phyloP scores from a whole-genome alignment of 2,329 filamentous ascomycete genomes.

The Beauveria rudraprayagi region DNA sequence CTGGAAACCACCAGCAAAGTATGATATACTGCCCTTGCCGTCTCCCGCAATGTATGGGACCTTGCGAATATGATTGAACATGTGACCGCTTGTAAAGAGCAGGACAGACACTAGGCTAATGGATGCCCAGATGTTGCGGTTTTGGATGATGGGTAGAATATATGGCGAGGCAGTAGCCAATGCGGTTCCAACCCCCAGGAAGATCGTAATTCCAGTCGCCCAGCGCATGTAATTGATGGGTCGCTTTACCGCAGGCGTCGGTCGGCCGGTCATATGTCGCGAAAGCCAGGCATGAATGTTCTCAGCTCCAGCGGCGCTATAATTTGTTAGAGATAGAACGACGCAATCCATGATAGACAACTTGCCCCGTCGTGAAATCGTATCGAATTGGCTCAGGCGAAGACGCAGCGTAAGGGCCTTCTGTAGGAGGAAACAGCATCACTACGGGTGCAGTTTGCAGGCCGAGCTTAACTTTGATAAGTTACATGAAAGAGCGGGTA shows the following conservation, averaged over 20 bases:
- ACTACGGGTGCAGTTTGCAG: constrained; percentile 92
- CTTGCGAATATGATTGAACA: constrained; percentile 98
- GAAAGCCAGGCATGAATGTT: constrained; percentile 70
- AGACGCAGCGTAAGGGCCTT: constrained; percentile 67
- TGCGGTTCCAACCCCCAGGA: constrained; percentile 62
- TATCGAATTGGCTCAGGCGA: constrained; percentile 65
- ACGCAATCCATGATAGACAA: constrained; percentile 3
- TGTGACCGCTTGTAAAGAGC: constrained; percentile 91
- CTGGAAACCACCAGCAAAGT: constrained; percentile 88
- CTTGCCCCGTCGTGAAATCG: constrained; percentile 77
- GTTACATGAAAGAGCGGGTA: neutral
- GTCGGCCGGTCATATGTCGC: constrained; percentile 68
- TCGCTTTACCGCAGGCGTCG: constrained; percentile 69
- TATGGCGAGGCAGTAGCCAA: constrained; percentile 68
- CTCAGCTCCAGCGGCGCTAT: constrained; percentile 66
- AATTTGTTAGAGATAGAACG: constrained; percentile 8
- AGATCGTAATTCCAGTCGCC: constrained; percentile 56
- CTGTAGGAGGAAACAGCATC: constrained; percentile 77
- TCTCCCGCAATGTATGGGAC: constrained; percentile 86
- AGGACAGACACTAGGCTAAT: constrained; percentile 82
- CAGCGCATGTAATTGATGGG: constrained; percentile 83
- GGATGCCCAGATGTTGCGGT: constrained; percentile 89
- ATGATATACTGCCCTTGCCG: constrained; percentile 75
- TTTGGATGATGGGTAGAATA: constrained; percentile 72
- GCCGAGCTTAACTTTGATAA: constrained; percentile 53